These are phyloP conservation scores for Coemansia sp. DNA, from an alignment of 192 early-diverging fungal genomes.

Conservation along the genomic window DNA sequence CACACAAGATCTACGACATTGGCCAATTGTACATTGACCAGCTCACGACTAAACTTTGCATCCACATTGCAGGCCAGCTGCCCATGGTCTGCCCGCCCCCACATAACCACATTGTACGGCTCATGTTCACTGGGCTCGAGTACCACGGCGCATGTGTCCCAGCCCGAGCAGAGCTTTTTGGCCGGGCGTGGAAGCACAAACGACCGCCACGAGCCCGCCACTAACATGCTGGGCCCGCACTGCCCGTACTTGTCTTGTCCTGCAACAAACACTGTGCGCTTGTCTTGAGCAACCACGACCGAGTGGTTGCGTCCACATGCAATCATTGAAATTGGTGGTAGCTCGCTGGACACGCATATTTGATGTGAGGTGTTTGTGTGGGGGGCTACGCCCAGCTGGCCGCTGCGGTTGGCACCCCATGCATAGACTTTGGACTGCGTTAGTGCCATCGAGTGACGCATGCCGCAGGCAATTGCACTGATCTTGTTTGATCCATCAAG, in stretches of 20 bases:
- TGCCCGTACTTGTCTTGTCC: slow-evolving; percentile 70
- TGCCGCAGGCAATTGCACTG: slow-evolving; percentile 59
- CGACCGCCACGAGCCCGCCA: slow-evolving; percentile 9
- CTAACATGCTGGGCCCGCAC: slow-evolving; percentile 41
- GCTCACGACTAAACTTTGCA: slow-evolving; percentile 6
- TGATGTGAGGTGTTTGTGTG: not conserved
- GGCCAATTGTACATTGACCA: slow-evolving; percentile 15
- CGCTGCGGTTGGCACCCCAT: slow-evolving; percentile 68
- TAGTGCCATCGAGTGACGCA: slow-evolving; percentile 64
- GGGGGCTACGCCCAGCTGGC: slow-evolving; percentile 56
- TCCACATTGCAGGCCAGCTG: slow-evolving; percentile 54
- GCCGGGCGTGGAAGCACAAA: slow-evolving; percentile 15
- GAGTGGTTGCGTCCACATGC: slow-evolving; percentile 69
- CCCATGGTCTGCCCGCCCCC: slow-evolving; percentile 78
- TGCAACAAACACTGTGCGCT: slow-evolving; percentile 51
- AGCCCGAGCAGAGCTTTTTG: slow-evolving; percentile 43
- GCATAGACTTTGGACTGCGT: slow-evolving; percentile 50
- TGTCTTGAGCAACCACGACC: slow-evolving; percentile 50
- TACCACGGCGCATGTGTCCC: slow-evolving; percentile 55
- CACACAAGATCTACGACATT: slow-evolving; percentile 48
- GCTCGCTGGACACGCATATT: slow-evolving; percentile 12
- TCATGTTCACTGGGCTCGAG: slow-evolving; percentile 60
- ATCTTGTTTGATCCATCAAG: not conserved
- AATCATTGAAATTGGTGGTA: slow-evolving; percentile 54
- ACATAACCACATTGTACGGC: slow-evolving; percentile 50